phyloP scores from a whole-genome alignment of 495 filamentous ascomycete species.

The Neurospora tetrasperma region DNA sequence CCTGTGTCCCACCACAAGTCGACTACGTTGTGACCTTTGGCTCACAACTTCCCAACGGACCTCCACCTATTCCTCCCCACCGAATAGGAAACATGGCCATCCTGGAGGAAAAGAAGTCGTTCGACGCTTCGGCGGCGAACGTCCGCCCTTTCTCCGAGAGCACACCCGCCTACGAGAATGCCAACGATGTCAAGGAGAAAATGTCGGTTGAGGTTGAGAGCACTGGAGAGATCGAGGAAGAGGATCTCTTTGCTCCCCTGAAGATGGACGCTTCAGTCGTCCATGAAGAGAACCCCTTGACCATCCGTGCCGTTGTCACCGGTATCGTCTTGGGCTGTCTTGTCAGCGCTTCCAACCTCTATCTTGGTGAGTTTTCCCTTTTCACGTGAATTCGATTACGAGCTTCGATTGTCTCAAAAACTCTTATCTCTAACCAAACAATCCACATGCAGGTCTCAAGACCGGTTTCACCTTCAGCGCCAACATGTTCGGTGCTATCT shows the following conservation, averaged over 20 bases:
- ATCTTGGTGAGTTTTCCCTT: constrained; percentile 37
- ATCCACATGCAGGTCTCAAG: constrained; percentile 39
- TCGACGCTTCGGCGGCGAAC: constrained; percentile 7
- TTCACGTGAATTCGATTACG: background rate
- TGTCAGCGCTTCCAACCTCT: constrained; percentile 56
- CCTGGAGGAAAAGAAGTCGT: constrained; percentile 12
- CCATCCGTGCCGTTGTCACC: constrained; percentile 44
- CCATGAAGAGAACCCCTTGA: constrained; percentile 42
- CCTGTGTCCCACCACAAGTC: background rate
- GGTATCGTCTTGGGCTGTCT: constrained; percentile 49
- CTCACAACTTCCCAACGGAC: background rate
- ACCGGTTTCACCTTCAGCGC: constrained; percentile 56
- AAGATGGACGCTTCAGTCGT: constrained; percentile 32
- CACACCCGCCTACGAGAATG: constrained; percentile 14
- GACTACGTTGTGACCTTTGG: background rate
- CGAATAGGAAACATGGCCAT: constrained; percentile 13
- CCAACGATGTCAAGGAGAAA: constrained; percentile 14
- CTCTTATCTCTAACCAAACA: constrained; percentile 18
- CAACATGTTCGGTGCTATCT: constrained; percentile 51
- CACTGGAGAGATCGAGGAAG: constrained; percentile 19
- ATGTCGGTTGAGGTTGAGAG: constrained; percentile 9
- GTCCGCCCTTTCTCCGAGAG: constrained; percentile 21
- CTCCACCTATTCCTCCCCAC: background rate
- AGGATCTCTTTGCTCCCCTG: constrained; percentile 38
- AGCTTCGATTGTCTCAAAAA: background rate